Base-by-base conservation (phyloP, 1,284 basidiomycete genomes). In the Heterobasidion parviporum region DNA sequence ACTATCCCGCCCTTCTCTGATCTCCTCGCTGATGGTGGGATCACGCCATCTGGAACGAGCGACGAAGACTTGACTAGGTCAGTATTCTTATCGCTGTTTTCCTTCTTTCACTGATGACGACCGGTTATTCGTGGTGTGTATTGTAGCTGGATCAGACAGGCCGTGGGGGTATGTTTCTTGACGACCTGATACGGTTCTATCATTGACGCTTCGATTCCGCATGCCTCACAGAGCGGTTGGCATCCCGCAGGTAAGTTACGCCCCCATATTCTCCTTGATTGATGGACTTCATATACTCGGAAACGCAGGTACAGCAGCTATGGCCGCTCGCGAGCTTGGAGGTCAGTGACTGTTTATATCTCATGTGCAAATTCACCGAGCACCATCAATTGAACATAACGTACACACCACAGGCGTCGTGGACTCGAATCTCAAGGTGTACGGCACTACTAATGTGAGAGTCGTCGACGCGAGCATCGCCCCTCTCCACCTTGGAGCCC, bases 401-500 rank as follows among this genome's bases (percentile, higher is more conserved):
- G 6, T 26, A 26, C 26, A 26, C 6, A 26, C 26, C 26, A 45
- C 20, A 53, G 38, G 72, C 68, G 59, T 74, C 67, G 60, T 70
- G 55, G 65, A 73, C 67, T 57, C 69, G 60, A 45, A 65, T 63
- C 36, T 81, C 12, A 64, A 68, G 54, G 78, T 81, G 7, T 77
- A 80, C 65, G 77, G 77, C 43, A 75, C 77, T 4, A 59, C 57
- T 59, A 80, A 80, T 67, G 54, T 64, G 8, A 59, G 65, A 16
- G 62, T 66, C 36, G 67, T 72, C 35, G 74, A 76, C 62, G 68
- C 73, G 18, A 71, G 70, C 34, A 66, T 76, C 61, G 69, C 72
- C 55, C 73, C 73, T 1, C 59, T 73, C 12, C 41, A 35, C 10
- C 18, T 59, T 20, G 56, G 33, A n/a, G 36, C 45, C 8, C 54